phyloP scores from a whole-genome alignment of 1,284 basidiomycete species.

The Puccinia hordei region DNA sequence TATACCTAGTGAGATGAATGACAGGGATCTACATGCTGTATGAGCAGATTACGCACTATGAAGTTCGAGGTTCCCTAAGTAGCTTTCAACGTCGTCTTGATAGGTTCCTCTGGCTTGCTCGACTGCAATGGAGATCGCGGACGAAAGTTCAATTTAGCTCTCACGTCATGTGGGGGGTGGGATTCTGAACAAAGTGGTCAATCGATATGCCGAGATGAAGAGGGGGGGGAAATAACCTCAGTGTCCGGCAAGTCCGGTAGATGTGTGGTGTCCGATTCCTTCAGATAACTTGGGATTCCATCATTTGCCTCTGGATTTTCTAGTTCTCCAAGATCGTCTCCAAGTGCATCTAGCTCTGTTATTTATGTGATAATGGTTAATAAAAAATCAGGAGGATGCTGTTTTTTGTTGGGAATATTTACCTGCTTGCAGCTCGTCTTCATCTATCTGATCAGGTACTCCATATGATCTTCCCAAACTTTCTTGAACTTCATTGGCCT shows the following conservation, averaged over 20 bases:
- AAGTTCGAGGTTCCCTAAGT: not conserved
- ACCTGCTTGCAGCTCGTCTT: conserved; percentile 96
- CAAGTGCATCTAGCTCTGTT: conserved; percentile 40
- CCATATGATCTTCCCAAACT: conserved; percentile 88
- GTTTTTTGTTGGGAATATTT: conserved; percentile 27
- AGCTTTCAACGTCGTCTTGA: conserved; percentile 11
- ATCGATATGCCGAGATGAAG: not conserved
- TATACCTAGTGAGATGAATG: not conserved
- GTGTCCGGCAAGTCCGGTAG: conserved; percentile 33
- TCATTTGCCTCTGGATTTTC: conserved; percentile 44
- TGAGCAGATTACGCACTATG: not conserved
- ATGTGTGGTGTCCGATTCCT: conserved; percentile 34
- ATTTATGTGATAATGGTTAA: not conserved
- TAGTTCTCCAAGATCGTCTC: conserved; percentile 35
- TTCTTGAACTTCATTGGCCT: conserved; percentile 97
- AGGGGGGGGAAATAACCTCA: not conserved
- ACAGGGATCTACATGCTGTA: not conserved
- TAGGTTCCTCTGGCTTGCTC: conserved; percentile 7
- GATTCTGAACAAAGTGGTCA: not conserved
- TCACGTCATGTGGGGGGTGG: too few species aligned
- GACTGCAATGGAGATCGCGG: not conserved
- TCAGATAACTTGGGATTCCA: conserved; percentile 45
- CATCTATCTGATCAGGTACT: conserved; percentile 96
- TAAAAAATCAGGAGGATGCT: not conserved
- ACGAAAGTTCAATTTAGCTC: not conserved